A percentile compares a stretch with the other conserved stretches of the same genome.
Conservation (phyloP, 2,329 filamentous ascomycete species). For the Arthrobotrys musiformis region DNA sequence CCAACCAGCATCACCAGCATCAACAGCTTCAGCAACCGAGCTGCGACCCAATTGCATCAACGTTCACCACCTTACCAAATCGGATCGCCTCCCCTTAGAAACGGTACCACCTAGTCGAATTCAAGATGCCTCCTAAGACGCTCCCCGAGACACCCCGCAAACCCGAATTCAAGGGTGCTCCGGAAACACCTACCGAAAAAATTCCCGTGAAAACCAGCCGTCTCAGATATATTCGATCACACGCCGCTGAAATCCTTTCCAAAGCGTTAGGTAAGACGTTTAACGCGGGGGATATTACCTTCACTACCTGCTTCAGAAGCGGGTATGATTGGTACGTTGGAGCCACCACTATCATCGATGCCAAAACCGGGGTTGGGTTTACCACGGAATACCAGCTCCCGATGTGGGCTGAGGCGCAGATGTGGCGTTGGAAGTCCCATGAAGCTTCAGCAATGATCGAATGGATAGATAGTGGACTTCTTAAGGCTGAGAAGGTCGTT, state of each 20-base stretch:
- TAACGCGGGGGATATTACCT: background rate
- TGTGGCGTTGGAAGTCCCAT: slow-evolving; percentile 29
- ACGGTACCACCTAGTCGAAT: background rate
- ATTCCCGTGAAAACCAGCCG: slow-evolving; percentile 4
- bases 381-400: slow-evolving; percentile 22
- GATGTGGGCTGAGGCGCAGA: slow-evolving; percentile 25
- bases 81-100: background rate
- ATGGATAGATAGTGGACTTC: slow-evolving; percentile 12
- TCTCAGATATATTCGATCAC: slow-evolving; percentile 8
- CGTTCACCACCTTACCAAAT: background rate
- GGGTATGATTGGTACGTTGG: slow-evolving; percentile 33
- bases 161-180: no score
- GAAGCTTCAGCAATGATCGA: background rate
- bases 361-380: background rate
- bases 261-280: background rate
- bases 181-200: background rate
- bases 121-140: background rate
- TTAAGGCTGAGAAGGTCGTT: slow-evolving; percentile 24
- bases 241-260: slow-evolving; percentile 14
- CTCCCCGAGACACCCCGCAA: background rate
- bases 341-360: background rate
- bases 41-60: background rate
- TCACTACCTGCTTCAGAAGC: background rate
- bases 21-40: background rate
- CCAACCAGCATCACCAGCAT: background rate